These are phyloP conservation scores for Tremellales sp. DNA, from an alignment of 1,284 basidiomycete species.

Conservation along the genomic window DNA sequence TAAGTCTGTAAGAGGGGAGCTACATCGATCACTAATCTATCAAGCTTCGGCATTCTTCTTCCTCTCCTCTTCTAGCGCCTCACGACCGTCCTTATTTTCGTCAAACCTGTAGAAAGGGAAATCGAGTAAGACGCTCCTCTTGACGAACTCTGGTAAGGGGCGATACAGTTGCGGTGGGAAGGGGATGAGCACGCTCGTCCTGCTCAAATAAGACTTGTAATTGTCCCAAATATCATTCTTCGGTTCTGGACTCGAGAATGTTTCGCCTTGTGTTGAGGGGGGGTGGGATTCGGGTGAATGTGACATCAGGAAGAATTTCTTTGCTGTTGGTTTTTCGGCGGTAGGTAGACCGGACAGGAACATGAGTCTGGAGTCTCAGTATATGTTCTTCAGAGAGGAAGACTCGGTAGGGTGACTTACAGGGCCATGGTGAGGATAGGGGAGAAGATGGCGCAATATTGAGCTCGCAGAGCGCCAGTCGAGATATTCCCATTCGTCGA, in stretches of 20 bases:
- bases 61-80: conserved; percentile 51
- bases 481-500: conserved; percentile 53
- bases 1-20: too few relatives aligned
- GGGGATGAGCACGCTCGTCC: conserved; percentile 64
- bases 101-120: conserved; percentile 62
- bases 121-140: conserved; percentile 61
- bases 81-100: conserved; percentile 55
- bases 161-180: conserved; percentile 60
- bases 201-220: conserved; percentile 58
- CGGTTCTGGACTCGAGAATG: conserved; percentile 4
- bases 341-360: conserved; percentile 68
- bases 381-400: not conserved
- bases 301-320: conserved; percentile 61
- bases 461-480: conserved; percentile 54
- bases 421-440: conserved; percentile 61
- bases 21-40: not conserved
- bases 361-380: conserved; percentile 53
- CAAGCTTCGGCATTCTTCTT: conserved; percentile 12
- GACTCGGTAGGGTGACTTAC: conserved; percentile 46
- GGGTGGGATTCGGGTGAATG: conserved; percentile 26
- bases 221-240: conserved; percentile 51
- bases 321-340: conserved; percentile 66
- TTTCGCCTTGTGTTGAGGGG: conserved; percentile 37
- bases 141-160: conserved; percentile 57
- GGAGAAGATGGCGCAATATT: conserved; percentile 59